Conservation (phyloP, 2,329 filamentous ascomycete species). For the Pseudocercospora fuligena region DNA sequence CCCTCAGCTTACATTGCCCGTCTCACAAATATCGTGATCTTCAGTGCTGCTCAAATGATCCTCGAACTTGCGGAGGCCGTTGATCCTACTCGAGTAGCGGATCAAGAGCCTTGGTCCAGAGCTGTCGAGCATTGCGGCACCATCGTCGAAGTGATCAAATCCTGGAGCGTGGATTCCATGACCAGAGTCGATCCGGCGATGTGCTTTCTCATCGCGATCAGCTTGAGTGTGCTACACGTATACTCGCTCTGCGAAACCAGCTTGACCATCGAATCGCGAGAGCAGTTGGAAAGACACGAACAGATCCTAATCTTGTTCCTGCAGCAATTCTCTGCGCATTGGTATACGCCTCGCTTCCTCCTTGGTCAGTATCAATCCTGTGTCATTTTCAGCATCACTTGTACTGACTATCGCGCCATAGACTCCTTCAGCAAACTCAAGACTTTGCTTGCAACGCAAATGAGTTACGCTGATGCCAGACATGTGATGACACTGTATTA, state of each 20-base stretch:
- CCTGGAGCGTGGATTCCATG: not conserved
- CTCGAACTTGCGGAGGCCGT: not conserved
- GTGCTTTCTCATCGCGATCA: not conserved
- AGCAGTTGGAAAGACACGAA: not conserved
- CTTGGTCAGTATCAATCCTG: not conserved
- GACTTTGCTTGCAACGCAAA: not conserved
- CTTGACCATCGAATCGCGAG: not conserved
- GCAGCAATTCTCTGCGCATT: not conserved
- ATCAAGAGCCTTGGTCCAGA: not conserved
- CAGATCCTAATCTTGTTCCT: not conserved
- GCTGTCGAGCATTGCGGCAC: not conserved
- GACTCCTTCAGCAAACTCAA: slow-evolving; percentile 5
- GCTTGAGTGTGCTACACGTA: not conserved
- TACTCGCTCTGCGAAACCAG: not conserved
- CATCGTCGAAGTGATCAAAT: not conserved
- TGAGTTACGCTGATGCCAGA: not conserved
- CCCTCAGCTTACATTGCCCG: not conserved
- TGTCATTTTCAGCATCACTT: not conserved
- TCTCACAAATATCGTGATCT: not conserved
- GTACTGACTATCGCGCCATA: not conserved
- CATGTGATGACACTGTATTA: not conserved
- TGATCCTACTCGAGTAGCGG: not conserved
- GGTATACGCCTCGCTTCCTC: slow-evolving; percentile 4
- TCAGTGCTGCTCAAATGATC: not conserved
- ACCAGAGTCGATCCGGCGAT: not conserved